phyloP scores from a whole-genome alignment of 164 flowering plant species.

The Hamamelis virginiana region DNA sequence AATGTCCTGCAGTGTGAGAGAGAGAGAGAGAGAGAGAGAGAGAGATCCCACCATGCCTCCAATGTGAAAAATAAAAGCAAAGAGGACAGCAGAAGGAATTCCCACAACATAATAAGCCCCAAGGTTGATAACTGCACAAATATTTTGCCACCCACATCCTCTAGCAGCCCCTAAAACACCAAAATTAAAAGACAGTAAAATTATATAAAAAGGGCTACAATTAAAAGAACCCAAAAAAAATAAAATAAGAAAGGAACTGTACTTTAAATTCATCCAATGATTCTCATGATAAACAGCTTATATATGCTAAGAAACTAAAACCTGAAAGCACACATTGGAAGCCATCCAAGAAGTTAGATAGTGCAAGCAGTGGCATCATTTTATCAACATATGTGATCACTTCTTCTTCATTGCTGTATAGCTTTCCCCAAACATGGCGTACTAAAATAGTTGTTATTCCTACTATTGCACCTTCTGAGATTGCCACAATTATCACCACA shows the following conservation, averaged over 20 bases:
- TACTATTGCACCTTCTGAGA: constrained; percentile 33
- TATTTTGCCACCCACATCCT: constrained; percentile 77
- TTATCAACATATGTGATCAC: constrained; percentile 43
- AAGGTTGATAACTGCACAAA: constrained; percentile 47
- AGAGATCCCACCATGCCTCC: constrained; percentile 47
- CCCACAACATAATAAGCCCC: constrained; percentile 62
- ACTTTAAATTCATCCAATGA: too few species aligned
- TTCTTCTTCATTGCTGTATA: constrained; percentile 52
- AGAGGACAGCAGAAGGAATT: constrained; percentile 51
- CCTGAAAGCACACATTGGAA: constrained; percentile 70
- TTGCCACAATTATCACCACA: constrained; percentile 34
- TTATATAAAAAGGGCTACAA: not conserved
- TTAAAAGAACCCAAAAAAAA: too few species aligned
- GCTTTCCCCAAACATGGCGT: constrained; percentile 49
- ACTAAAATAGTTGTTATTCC: constrained; percentile 31
- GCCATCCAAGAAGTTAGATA: constrained; percentile 59
- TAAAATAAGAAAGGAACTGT: too few species aligned
- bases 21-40: not conserved
- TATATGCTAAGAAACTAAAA: constrained; percentile 12
- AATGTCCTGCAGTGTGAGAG: not conserved
- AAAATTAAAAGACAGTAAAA: not conserved
- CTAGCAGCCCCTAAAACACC: constrained; percentile 50
- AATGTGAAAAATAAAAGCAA: constrained; percentile 48
- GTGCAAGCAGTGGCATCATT: constrained; percentile 53
- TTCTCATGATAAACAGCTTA: too few species aligned